phyloP scores from a whole-genome alignment of 257 asterid genomes.

The Catharanthus roseus region DNA sequence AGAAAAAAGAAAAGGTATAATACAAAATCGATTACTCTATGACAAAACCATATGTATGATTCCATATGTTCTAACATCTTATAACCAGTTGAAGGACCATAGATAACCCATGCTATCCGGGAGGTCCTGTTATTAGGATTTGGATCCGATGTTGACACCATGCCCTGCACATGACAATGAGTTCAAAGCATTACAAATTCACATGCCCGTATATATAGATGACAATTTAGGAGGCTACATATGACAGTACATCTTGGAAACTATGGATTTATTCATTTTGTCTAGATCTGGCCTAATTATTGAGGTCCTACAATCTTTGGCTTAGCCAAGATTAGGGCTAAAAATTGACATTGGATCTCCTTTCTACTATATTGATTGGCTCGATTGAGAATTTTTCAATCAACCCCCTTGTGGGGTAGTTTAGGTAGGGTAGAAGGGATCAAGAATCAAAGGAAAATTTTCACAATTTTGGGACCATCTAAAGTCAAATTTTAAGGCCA shows the following conservation, averaged over 20 bases:
- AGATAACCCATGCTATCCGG: background rate
- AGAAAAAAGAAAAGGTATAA: too few species aligned
- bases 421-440: background rate
- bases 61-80: too few species aligned
- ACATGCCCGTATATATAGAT: slow-evolving; percentile 9
- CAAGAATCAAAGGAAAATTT: background rate
- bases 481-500: background rate
- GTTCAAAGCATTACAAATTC: slow-evolving; percentile 7
- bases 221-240: slow-evolving; percentile 4
- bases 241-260: background rate
- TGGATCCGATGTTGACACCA: background rate
- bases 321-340: slow-evolving; percentile 6
- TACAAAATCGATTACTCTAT: too few species aligned
- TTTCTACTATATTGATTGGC: background rate
- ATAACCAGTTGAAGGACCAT: too few species aligned
- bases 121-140: background rate
- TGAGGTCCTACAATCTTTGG: slow-evolving; percentile 16
- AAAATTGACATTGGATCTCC: background rate
- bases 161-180: background rate
- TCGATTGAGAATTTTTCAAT: background rate
- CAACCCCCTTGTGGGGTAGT: background rate
- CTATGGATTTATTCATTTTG: slow-evolving; percentile 8
- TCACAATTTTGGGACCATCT: background rate
- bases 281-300: slow-evolving; percentile 11
- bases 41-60: too few species aligned